These are phyloP conservation scores for Cladosporium sphaerospermum DNA, from an alignment of 2,329 filamentous ascomycete genomes.

Conservation along the genomic window DNA sequence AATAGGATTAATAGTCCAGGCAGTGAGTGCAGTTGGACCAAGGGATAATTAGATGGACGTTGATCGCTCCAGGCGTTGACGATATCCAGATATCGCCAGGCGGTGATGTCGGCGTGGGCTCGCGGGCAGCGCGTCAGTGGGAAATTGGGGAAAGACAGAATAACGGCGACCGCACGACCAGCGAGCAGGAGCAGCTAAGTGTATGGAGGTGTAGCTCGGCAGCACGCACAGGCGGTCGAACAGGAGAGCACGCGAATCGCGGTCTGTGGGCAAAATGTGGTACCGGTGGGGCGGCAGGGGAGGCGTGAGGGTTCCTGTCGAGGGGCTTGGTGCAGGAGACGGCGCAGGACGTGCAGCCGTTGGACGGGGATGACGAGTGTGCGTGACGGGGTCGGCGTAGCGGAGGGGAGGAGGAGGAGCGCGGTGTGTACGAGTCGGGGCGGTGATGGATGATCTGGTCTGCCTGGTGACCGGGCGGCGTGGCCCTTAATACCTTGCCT, in stretches of 20 bases:
- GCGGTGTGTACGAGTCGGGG: background rate
- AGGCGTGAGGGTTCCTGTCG: slow-evolving; percentile 16
- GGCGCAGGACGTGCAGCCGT: slow-evolving; percentile 9
- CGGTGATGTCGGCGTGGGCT: slow-evolving; percentile 10
- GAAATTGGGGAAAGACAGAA: slow-evolving; percentile 13
- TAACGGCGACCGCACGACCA: slow-evolving; percentile 18
- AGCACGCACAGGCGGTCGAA: slow-evolving; percentile 13
- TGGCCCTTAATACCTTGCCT: too few relatives aligned
- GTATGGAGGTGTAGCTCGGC: slow-evolving; percentile 8
- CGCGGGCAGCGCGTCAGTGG: slow-evolving; percentile 4
- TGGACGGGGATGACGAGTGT: slow-evolving; percentile 11
- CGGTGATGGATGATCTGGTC: background rate
- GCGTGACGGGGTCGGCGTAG: slow-evolving; percentile 5
- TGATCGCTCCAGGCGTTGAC: slow-evolving; percentile 10
- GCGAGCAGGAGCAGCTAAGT: slow-evolving; percentile 15
- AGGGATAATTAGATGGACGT: slow-evolving; percentile 23
- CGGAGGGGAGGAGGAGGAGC: background rate
- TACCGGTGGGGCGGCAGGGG: slow-evolving; percentile 19
- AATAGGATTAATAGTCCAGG: slow-evolving; percentile 22
- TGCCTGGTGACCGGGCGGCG: too few relatives aligned
- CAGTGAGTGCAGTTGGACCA: slow-evolving; percentile 4
- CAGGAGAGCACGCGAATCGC: slow-evolving; percentile 12
- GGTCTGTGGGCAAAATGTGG: slow-evolving; percentile 19
- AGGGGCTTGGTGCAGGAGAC: slow-evolving; percentile 15
- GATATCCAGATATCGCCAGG: slow-evolving; percentile 13